Conservation (phyloP, 768 basidiomycete genomes). For the Gloeostereum incarnatum region DNA sequence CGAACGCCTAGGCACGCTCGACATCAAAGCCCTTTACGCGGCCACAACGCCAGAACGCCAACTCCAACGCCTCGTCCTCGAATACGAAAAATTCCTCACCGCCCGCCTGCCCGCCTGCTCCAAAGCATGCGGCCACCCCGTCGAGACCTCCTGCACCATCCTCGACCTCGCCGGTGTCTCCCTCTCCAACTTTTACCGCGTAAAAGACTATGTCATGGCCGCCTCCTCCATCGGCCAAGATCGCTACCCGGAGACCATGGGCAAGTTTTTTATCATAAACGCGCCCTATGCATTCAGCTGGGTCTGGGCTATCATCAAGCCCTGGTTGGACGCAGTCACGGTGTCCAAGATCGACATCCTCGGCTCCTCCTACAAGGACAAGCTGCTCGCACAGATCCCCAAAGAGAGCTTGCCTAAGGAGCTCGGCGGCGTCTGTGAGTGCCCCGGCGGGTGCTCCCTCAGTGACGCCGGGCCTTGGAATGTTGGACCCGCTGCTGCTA, state of each 20-base stretch:
- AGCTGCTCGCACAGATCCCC: slow-evolving; percentile 75
- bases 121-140: slow-evolving; percentile 63
- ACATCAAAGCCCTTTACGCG: slow-evolving; percentile 74
- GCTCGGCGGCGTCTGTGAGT: slow-evolving; percentile 77
- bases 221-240: slow-evolving; percentile 80
- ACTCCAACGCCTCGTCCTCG: slow-evolving; percentile 78
- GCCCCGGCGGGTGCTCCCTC: slow-evolving; percentile 73
- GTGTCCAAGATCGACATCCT: slow-evolving; percentile 92
- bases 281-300: slow-evolving; percentile 88
- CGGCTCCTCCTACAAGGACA: slow-evolving; percentile 64
- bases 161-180: slow-evolving; percentile 69
- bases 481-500: no score
- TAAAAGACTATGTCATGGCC: slow-evolving; percentile 83
- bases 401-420: slow-evolving; percentile 76
- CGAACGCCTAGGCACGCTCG: slow-evolving; percentile 85
- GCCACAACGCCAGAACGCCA: slow-evolving; percentile 83
- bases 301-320: slow-evolving; percentile 85
- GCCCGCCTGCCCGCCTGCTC: slow-evolving; percentile 80
- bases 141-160: slow-evolving; percentile 97
- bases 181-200: slow-evolving; percentile 75
- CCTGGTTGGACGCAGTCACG: slow-evolving; percentile 93
- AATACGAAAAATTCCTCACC: slow-evolving; percentile 85
- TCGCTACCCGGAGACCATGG: slow-evolving; percentile 91
- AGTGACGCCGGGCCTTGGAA: slow-evolving; percentile 95
- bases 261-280: slow-evolving; percentile 98